Evolutionary conservation across 148 eudicot genomes (phyloP), one percentile per base, ranked within the genome.

Genomic region (Silene latifolia): DNA sequence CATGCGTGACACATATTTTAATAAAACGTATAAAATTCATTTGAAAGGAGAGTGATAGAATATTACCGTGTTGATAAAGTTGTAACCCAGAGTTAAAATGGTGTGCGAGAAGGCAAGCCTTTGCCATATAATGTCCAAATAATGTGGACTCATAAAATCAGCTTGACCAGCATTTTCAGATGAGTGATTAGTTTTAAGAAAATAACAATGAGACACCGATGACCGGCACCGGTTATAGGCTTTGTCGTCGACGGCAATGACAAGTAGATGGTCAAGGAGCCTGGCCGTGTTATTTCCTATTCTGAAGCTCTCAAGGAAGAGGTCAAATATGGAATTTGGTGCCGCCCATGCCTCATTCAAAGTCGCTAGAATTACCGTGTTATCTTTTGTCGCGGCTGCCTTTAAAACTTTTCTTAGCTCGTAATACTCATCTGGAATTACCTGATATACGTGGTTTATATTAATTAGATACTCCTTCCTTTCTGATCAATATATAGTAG

Each of bases 271-370:
- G 44, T 79, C 20, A 19, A 76, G 29, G 8, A 82, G 77, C 58
- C 23, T 24, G 47, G 60, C 60, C 17, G 85, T 82, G 72, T 76
- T n/a, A 11, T 66, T 68, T 3, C 85, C 85, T 3, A 76, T 69
- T 76, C 9, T 72, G 63, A 81, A 81, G 67, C 84, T 74, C 71
- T 81, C 76, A 20, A 81, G 27, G 56, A 81, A 81, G 56, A 81
- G 46, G 32, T 81, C 84, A 74, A 62, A 81, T 19, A 81, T 65
- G 5, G 84, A 78, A 60, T 72, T 68, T 27, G 85, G 82, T 27
- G 44, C 73, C 1, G 80, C 69, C 82, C 79, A 79, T 67, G 85
- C 85, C 57, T 82, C 74, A 18, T 82, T 82, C 62, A 79, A 76
- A 15, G 77, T 75, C 60, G 82, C 72, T 54, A 79, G 10, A 24